Base-by-base conservation (phyloP, 2,329 filamentous ascomycete species). In the Ceratocystis cubensis region DNA sequence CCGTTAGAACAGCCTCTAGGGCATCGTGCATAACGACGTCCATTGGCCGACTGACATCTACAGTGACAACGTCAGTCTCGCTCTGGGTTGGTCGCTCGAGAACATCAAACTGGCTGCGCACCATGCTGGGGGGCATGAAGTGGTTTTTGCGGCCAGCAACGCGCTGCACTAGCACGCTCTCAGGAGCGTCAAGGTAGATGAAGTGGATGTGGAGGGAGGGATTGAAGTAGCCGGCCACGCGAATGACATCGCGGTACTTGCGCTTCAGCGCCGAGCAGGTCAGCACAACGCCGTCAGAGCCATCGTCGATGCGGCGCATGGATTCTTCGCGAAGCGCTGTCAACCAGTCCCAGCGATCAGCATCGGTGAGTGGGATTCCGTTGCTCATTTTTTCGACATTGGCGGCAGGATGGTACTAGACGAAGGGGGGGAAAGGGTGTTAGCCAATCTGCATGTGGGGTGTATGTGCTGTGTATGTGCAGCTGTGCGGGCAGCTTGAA, bases 341-440 rank as follows among this genome's bases (percentile, higher is more conserved):
- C 70, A 99, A 85, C 94, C 94, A 99, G 78, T 96, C 93, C 94
- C 94, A 97, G 70, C 94, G 88, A 77, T 99, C 94, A 68, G 86
- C 87, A 74, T 99, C 94, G 66, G 89, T 96, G 45, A 99, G 81
- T 1, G 94, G 91, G 66, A 85, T 86, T 71, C 90, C 90, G 71
- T 81, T 82, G 73, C 83, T 81, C 94, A 99, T 99, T 77, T 97
- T 99, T 65, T 92, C 87, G 71, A 92, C 86, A 77, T 93, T 96
- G 72, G 88, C 81, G 41, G 82, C 77, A 0, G 89, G 85, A 70
- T 91, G 89, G 74, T 87, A 96, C 85, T 88, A 71, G 41, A 61
- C 17, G 63, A 20, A n/a, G 63, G 66, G 63, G 66, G n/a, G 17
- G 59, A 33, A 20, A 33, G 53, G 71, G 44, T 41, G 70, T 75